Percentiles rank a stretch among this genome's conserved stretches.
phyloP scores from a whole-genome alignment of 371 early-diverging fungal species.

The Saksenaea vasiformis region DNA sequence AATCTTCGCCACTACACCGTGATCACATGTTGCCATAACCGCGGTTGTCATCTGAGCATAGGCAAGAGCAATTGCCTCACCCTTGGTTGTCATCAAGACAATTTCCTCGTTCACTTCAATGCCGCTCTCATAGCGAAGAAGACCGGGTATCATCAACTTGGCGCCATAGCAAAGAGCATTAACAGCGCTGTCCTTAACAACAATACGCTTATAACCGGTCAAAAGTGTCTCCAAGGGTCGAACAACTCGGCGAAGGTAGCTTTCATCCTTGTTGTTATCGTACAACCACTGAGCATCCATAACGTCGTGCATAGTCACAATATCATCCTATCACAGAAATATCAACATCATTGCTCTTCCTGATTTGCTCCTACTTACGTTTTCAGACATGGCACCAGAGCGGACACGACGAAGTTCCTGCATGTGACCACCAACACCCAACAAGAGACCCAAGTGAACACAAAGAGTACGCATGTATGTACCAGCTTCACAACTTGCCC shows the following conservation, averaged over 20 bases:
- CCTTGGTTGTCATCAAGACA: slow-evolving; percentile 99
- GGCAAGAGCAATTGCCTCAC: slow-evolving; percentile 99
- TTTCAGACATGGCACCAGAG: slow-evolving; percentile 93
- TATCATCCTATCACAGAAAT: slow-evolving; percentile 66
- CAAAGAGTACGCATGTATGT: slow-evolving; percentile 99
- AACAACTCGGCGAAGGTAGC: slow-evolving; percentile 89
- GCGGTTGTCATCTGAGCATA: slow-evolving; percentile 97
- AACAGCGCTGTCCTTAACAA: slow-evolving; percentile 99
- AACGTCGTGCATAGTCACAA: slow-evolving; percentile 99
- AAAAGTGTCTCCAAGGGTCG: slow-evolving; percentile 97
- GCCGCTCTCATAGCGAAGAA: slow-evolving; percentile 96
- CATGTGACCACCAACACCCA: slow-evolving; percentile 99
- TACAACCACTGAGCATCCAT: slow-evolving; percentile 98
- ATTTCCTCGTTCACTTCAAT: slow-evolving; percentile 96
- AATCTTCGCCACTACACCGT: slow-evolving; percentile 98
- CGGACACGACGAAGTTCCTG: slow-evolving; percentile 99
- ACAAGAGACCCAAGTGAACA: slow-evolving; percentile 97
- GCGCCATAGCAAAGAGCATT: slow-evolving; percentile 99
- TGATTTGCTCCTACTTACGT: slow-evolving; percentile 42
- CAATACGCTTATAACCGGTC: slow-evolving; percentile 95
- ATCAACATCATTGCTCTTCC: background rate
- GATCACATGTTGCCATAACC: slow-evolving; percentile 86
- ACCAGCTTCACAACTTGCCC: slow-evolving; percentile 99
- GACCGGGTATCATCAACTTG: slow-evolving; percentile 98
- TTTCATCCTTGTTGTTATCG: slow-evolving; percentile 95